Evolutionary conservation across 352 stramenopile species (phyloP), one percentile per base, ranked within the genome.

Genomic region (Nothophytophthora sp.): DNA sequence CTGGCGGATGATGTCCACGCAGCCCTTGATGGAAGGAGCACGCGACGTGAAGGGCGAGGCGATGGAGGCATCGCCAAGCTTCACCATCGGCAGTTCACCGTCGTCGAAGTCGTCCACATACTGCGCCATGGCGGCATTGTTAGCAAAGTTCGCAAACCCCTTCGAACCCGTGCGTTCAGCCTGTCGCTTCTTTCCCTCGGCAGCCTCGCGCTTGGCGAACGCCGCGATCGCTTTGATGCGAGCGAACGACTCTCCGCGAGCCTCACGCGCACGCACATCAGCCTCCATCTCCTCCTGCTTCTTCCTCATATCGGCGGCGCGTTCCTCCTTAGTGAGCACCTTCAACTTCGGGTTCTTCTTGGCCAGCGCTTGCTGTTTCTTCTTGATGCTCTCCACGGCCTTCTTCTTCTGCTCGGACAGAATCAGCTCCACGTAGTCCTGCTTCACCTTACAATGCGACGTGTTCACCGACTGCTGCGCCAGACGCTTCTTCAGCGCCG

Each of bases 61-160:
- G 39, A 99, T 98, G 27, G 96, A 99, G 3, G 98, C 98, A 73
- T 99, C 97, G 9, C 98, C 97, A 29, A 99, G 84, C 77, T 99
- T 98, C 5, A 99, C 96, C 92, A 99, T 98, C 13, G 96, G 83
- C 46, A 98, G 35, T 82, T 96, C 86, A n/a, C 86, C 86, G 51
- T 96, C 86, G 19, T 96, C 86, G 62, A 96, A 94, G 55, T 96
- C 86, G 37, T 96, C 83, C 86, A 96, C 94, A 67, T 96, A 95
- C 67, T 95, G 86, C 15, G 69, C 50, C 81, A 95, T 91, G n/a
- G 83, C 83, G 29, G 74, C 73, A 40, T 91, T 93, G 62, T 88
- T 93, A 11, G 86, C 84, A 58, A 91, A 96, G 62, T 88, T 87
- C 5, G 83, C 85, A 62, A 96, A 96, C 4, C 84, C 81, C 53